Conservation (phyloP, 768 basidiomycete species). For the Amanita phalloides region DNA sequence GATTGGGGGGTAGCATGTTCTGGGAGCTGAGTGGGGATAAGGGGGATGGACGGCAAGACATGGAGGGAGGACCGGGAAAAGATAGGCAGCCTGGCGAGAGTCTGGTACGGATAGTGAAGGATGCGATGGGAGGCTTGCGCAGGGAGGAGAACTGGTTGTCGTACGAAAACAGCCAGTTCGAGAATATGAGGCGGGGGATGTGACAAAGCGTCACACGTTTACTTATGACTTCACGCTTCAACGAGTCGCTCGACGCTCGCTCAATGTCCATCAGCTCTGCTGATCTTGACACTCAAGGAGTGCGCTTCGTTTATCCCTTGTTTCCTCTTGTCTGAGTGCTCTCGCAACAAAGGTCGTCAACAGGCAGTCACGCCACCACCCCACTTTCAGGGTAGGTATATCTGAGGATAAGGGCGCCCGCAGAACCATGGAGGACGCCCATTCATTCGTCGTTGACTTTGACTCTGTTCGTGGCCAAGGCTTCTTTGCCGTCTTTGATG, state of each 20-base stretch:
- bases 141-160: conserved; percentile 66
- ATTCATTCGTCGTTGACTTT: conserved; percentile 94
- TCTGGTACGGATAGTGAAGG: conserved; percentile 64
- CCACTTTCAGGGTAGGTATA: conserved; percentile 59
- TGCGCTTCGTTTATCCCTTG: conserved; percentile 23
- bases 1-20: conserved; percentile 88
- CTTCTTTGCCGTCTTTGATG: conserved; percentile 97
- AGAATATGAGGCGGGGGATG: conserved; percentile 73
- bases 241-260: conserved; percentile 65
- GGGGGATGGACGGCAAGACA: conserved; percentile 49
- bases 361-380: conserved; percentile 58
- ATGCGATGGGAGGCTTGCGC: conserved; percentile 71
- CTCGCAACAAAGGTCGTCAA: conserved; percentile 41
- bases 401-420: conserved; percentile 84
- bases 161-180: conserved; percentile 69
- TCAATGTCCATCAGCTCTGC: conserved; percentile 76
- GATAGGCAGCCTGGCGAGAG: conserved; percentile 60
- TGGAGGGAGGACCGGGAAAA: conserved; percentile 70
- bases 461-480: conserved; percentile 88
- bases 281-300: conserved; percentile 68
- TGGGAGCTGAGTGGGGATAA: conserved; percentile 93
- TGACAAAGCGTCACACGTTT: conserved; percentile 7
- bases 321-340: neutral
- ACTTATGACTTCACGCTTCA: conserved; percentile 24
- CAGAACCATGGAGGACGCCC: conserved; percentile 95